Conservation (phyloP, 768 basidiomycete genomes). For the Boletus tylopilopsis region DNA sequence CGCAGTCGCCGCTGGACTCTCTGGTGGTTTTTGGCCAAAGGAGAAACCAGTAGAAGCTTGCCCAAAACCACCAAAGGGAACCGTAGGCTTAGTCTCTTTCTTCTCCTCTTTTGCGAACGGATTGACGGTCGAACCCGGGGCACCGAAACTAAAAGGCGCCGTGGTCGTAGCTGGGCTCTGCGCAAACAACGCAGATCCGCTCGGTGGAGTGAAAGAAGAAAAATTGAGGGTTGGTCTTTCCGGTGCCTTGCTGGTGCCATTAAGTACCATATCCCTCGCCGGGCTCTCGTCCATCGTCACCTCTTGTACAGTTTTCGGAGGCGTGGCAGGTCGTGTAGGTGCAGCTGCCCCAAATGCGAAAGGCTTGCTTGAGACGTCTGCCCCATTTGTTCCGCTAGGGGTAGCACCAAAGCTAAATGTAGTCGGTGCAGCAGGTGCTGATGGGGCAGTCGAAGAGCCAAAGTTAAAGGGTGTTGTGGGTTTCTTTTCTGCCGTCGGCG, state of each 20-base stretch:
- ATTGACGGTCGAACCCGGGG: conserved; percentile 32
- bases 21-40: conserved; percentile 43
- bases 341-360: conserved; percentile 51
- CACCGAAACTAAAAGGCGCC: conserved; percentile 34
- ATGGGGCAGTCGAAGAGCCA: conserved; percentile 34
- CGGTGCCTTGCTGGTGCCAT: conserved; percentile 34
- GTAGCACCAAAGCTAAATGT: conserved; percentile 49
- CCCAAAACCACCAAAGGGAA: conserved; percentile 46
- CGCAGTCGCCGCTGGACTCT: conserved; percentile 38
- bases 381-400: conserved; percentile 30
- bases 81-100: conserved; percentile 40
- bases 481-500: conserved; percentile 35
- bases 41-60: conserved; percentile 41
- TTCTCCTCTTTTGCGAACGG: conserved; percentile 51
- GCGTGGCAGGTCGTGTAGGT: conserved; percentile 52
- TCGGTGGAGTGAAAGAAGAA: conserved; percentile 45
- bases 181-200: conserved; percentile 34
- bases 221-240: conserved; percentile 45
- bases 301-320: conserved; percentile 64
- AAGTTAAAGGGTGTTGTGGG: conserved; percentile 41
- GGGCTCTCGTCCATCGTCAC: conserved; percentile 84
- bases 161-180: conserved; percentile 32
- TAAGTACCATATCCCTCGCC: conserved; percentile 53
- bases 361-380: conserved; percentile 46
- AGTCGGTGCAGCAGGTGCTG: conserved; percentile 30